phyloP scores from a whole-genome alignment of 495 filamentous ascomycete species.

The Achaetomiella virescens region DNA sequence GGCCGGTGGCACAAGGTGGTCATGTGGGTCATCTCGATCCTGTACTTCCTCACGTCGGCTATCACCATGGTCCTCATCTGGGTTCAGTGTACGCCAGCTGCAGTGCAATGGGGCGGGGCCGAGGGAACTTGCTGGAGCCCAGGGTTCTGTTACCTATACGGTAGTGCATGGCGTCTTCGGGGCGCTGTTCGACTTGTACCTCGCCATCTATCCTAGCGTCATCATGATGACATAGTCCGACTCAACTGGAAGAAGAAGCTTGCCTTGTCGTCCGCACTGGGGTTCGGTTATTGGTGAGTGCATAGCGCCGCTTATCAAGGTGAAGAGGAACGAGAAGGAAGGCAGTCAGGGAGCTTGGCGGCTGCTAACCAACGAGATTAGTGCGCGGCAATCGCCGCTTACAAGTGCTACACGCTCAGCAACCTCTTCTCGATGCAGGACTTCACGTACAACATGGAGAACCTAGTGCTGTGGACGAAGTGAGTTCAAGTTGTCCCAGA shows the following conservation, averaged over 20 bases:
- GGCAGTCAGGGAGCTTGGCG: background rate
- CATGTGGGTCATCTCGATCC: constrained; percentile 20
- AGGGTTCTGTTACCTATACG: constrained; percentile 16
- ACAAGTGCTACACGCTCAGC: constrained; percentile 21
- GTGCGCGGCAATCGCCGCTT: constrained; percentile 15
- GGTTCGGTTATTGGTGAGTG: constrained; percentile 27
- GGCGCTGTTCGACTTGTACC: constrained; percentile 24
- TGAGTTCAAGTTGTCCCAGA: too few relatives aligned
- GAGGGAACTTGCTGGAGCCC: constrained; percentile 18
- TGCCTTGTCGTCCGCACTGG: constrained; percentile 18
- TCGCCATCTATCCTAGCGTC: constrained; percentile 20
- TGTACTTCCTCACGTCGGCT: constrained; percentile 11
- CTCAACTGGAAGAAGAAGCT: constrained; percentile 25
- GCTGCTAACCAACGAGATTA: background rate
- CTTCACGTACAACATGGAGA: constrained; percentile 21
- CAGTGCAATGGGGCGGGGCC: constrained; percentile 18
- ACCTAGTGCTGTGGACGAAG: constrained; percentile 25
- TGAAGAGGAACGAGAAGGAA: too few relatives aligned
- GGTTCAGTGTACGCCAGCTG: constrained; percentile 21
- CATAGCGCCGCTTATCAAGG: too few relatives aligned
- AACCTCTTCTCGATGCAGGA: constrained; percentile 15
- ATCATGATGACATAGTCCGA: constrained; percentile 11
- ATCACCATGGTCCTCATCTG: constrained; percentile 22
- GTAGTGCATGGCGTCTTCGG: constrained; percentile 15
- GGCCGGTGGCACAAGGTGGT: constrained; percentile 4